Conservation (phyloP, 2,329 filamentous ascomycete genomes). For the Paecilomyces formosus region DNA sequence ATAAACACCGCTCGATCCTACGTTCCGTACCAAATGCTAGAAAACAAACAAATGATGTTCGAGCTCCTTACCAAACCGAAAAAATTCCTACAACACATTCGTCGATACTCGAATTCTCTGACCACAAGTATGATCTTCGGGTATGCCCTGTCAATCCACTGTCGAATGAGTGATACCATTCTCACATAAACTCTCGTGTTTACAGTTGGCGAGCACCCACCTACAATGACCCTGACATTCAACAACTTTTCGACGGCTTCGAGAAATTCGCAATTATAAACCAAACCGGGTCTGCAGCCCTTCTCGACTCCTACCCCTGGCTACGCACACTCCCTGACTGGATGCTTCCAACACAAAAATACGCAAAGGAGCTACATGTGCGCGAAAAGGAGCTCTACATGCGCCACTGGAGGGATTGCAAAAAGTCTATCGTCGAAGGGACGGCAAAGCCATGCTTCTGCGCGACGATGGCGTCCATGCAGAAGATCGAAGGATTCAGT, state of each 20-base stretch:
- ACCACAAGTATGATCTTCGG: conserved; percentile 45
- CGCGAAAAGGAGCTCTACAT: conserved; percentile 38
- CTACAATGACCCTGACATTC: conserved; percentile 35
- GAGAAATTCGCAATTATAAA: conserved; percentile 37
- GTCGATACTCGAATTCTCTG: conserved; percentile 43
- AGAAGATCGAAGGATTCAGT: conserved; percentile 9
- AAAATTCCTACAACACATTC: conserved; percentile 37
- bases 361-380: conserved; percentile 37
- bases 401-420: conserved; percentile 35
- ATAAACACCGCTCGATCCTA: conserved; percentile 41
- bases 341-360: conserved; percentile 24
- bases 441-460: conserved; percentile 23
- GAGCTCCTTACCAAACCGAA: conserved; percentile 41
- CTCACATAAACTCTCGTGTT: not conserved
- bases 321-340: conserved; percentile 40
- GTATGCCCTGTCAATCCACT: not conserved
- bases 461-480: conserved; percentile 17
- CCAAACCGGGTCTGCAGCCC: conserved; percentile 33
- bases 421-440: conserved; percentile 22
- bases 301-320: conserved; percentile 42
- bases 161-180: not conserved
- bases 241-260: conserved; percentile 38
- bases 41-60: conserved; percentile 46
- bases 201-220: conserved; percentile 32
- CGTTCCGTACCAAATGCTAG: conserved; percentile 49